Evolutionary conservation across 1,284 basidiomycete genomes (phyloP).

Genomic region (Pseudozyma pruni): DNA sequence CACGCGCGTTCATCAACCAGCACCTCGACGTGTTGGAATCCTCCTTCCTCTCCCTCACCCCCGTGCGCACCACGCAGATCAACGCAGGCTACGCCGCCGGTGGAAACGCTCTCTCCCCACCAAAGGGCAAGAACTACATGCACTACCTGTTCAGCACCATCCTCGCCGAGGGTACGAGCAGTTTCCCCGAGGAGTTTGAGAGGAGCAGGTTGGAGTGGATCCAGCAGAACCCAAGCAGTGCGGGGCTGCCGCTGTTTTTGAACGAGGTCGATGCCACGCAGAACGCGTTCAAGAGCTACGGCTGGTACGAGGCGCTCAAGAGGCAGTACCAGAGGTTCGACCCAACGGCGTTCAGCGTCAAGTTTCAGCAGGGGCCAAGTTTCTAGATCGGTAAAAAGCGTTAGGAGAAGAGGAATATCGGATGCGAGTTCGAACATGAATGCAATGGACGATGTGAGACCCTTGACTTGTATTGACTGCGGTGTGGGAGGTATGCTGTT

Average conservation of each 20-base stretch:
- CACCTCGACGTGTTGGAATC: constrained; percentile 10
- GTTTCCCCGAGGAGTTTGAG: constrained; percentile 23
- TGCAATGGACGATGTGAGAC: too few species aligned
- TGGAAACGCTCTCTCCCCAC: constrained; percentile 44
- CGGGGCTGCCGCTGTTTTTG: constrained; percentile 46
- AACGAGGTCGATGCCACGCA: constrained; percentile 48
- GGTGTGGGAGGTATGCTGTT: too few species aligned
- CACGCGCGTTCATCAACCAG: constrained; percentile 4
- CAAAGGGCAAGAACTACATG: constrained; percentile 11
- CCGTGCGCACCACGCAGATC: constrained; percentile 34
- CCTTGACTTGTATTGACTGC: neutral
- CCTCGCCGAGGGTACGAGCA: constrained; percentile 1
- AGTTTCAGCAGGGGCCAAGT: constrained; percentile 21
- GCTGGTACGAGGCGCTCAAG: constrained; percentile 28
- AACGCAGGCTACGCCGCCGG: constrained; percentile 18
- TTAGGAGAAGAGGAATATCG: too few species aligned
- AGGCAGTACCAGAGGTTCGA: constrained; percentile 32
- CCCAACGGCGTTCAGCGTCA: constrained; percentile 21
- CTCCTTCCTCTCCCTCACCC: constrained; percentile 29
- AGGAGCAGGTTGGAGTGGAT: constrained; percentile 7
- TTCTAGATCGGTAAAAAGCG: constrained; percentile 5
- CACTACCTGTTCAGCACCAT: constrained; percentile 20
- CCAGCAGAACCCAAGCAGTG: constrained; percentile 6
- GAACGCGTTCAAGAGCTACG: constrained; percentile 32
- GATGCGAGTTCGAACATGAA: too few species aligned